These are phyloP conservation scores for Encephalitozoon cuniculi DNA, from an alignment of 371 early-diverging fungal species.

Conservation along the genomic window DNA sequence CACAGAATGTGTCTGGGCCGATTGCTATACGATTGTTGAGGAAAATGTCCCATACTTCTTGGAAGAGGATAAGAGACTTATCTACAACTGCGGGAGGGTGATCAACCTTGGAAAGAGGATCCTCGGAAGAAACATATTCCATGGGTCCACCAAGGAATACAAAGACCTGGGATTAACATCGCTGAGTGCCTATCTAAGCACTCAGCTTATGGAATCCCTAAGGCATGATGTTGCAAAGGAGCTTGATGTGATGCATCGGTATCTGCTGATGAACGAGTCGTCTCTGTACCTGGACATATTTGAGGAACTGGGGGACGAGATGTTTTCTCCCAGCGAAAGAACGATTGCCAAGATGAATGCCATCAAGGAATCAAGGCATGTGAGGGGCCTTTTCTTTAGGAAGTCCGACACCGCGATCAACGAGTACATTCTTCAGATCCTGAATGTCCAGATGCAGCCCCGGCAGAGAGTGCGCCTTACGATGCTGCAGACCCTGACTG, in stretches of 20 bases:
- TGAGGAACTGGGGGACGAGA: constrained; percentile 9
- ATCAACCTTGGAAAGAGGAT: not conserved
- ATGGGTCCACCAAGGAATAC: not conserved
- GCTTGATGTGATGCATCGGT: not conserved
- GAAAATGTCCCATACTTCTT: constrained; percentile 1
- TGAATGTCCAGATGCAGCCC: not conserved
- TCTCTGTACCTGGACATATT: constrained; percentile 14
- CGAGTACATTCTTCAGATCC: constrained; percentile 7
- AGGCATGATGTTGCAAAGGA: not conserved
- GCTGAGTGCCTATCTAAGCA: not conserved
- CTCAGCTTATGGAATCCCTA: not conserved
- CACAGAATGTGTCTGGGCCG: constrained; percentile 1
- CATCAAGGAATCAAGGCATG: not conserved
- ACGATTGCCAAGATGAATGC: constrained; percentile 16
- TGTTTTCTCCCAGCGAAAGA: not conserved
- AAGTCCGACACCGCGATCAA: not conserved
- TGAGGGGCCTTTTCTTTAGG: not conserved
- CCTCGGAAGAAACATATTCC: not conserved
- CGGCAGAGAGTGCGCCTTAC: not conserved
- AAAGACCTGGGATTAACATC: not conserved
- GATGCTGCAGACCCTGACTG: not conserved
- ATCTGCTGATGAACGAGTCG: constrained; percentile 7
- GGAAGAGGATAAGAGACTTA: not conserved
- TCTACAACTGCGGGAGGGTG: constrained; percentile 13
- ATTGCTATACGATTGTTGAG: not conserved